phyloP scores from a whole-genome alignment of 2,329 filamentous ascomycete genomes.

The Alternaria metachromatica region DNA sequence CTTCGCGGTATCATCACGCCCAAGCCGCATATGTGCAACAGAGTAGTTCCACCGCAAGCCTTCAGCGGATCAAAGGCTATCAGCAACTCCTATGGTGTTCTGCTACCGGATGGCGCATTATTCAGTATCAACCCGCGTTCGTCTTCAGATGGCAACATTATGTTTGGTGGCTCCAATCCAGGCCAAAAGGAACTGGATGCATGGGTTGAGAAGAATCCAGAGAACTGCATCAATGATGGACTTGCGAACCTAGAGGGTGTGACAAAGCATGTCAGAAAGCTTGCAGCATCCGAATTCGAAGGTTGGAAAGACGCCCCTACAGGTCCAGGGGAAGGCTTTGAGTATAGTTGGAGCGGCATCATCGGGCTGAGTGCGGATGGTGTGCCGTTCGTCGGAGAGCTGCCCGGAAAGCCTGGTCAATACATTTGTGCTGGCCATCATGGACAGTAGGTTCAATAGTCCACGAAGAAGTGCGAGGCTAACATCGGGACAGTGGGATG shows the following conservation, averaged over 20 bases:
- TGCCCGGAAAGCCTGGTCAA: constrained; percentile 32
- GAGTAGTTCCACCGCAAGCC: constrained; percentile 27
- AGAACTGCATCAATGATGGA: constrained; percentile 39
- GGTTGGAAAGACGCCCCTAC: constrained; percentile 31
- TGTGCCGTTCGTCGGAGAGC: constrained; percentile 33
- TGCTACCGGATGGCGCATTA: constrained; percentile 36
- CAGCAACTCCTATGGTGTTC: constrained; percentile 42
- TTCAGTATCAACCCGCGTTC: constrained; percentile 46
- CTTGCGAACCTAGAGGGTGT: constrained; percentile 33
- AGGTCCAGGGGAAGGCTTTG: constrained; percentile 39
- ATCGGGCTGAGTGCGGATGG: constrained; percentile 34
- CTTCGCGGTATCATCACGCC: constrained; percentile 32
- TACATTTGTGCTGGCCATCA: constrained; percentile 40
- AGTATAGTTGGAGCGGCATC: constrained; percentile 41
- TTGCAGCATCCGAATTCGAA: constrained; percentile 34
- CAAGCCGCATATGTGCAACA: constrained; percentile 40
- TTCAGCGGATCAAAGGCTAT: constrained; percentile 28
- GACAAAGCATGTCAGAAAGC: constrained; percentile 30
- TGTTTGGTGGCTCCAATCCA: constrained; percentile 45
- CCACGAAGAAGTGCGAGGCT: background rate
- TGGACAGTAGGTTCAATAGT: constrained; percentile 30
- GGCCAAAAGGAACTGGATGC: constrained; percentile 39
- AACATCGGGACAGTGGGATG: constrained; percentile 27
- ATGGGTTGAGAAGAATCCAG: constrained; percentile 39
- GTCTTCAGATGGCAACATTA: constrained; percentile 36